Evolutionary conservation across 768 basidiomycete species (phyloP).

Genomic region (Leccinum arenicola): DNA sequence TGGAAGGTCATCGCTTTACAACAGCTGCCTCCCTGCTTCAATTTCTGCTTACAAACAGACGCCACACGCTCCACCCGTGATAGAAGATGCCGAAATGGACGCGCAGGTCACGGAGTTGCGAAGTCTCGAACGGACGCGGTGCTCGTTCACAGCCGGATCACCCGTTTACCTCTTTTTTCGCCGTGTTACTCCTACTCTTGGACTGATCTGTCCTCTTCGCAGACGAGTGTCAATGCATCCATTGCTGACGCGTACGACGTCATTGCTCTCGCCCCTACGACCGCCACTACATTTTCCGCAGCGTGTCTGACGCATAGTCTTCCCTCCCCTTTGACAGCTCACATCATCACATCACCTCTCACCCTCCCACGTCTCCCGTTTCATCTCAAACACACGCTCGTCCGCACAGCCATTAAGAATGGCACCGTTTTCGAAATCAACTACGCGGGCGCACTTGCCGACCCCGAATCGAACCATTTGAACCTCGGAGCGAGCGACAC

Average conservation of each 20-base stretch:
- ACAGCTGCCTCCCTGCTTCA: no score
- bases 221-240: conserved; percentile 71
- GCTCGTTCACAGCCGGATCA: no score
- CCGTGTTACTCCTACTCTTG: background rate
- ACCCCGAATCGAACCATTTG: conserved; percentile 46
- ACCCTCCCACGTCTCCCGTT: conserved; percentile 77
- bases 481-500: conserved; percentile 51
- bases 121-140: no score
- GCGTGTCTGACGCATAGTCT: conserved; percentile 79
- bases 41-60: no score
- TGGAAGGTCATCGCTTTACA: no score
- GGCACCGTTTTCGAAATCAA: conserved; percentile 82
- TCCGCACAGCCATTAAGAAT: conserved; percentile 77
- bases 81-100: no score
- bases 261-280: conserved; percentile 73
- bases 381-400: conserved; percentile 78
- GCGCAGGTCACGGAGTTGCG: no score
- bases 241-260: conserved; percentile 71
- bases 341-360: conserved; percentile 78
- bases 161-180: background rate
- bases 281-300: conserved; percentile 65
- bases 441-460: conserved; percentile 72
- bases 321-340: conserved; percentile 74
- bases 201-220: background rate
- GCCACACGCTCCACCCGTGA: no score